A percentile compares a stretch with the other conserved stretches of the same genome.
Conservation (phyloP, 768 basidiomycete genomes). For the Phylloporus sp. region DNA sequence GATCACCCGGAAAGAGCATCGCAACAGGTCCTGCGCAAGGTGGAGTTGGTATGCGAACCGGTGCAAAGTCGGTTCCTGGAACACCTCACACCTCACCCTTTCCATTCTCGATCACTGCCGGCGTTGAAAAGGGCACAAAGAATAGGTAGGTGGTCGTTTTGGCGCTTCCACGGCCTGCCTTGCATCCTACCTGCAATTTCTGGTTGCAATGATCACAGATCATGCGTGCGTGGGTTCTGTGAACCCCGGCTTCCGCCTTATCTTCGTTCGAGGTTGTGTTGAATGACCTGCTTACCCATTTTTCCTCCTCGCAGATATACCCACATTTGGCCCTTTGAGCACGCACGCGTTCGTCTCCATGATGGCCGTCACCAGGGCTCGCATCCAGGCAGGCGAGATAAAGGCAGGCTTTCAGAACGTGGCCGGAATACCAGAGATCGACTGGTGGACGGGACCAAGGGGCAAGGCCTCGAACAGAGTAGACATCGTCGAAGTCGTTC, state of each 20-base stretch:
- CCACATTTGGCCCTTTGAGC: constrained; percentile 97
- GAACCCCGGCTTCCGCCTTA: background rate
- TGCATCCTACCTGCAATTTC: background rate
- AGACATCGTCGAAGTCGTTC: constrained; percentile 19
- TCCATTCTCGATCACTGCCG: constrained; percentile 95
- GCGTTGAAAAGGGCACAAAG: constrained; percentile 90
- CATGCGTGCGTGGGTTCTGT: background rate
- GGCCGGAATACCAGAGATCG: constrained; percentile 13
- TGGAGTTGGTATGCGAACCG: constrained; percentile 1
- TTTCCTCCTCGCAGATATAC: constrained; percentile 59
- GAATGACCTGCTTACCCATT: constrained; percentile 4
- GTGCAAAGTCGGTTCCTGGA: constrained; percentile 16
- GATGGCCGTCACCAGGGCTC: constrained; percentile 34
- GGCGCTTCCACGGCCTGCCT: background rate
- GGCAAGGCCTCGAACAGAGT: constrained; percentile 2
- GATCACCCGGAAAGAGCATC: background rate
- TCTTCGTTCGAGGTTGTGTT: background rate
- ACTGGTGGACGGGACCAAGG: constrained; percentile 2
- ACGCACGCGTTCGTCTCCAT: constrained; percentile 78
- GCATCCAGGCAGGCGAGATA: constrained; percentile 22
- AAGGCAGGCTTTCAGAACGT: constrained; percentile 15
- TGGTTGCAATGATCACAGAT: background rate
- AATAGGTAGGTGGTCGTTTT: constrained; percentile 60
- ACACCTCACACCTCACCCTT: constrained; percentile 30
- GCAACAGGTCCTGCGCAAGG: background rate